phyloP scores from a whole-genome alignment of 306 rosid genomes.

The Betula pendula region DNA sequence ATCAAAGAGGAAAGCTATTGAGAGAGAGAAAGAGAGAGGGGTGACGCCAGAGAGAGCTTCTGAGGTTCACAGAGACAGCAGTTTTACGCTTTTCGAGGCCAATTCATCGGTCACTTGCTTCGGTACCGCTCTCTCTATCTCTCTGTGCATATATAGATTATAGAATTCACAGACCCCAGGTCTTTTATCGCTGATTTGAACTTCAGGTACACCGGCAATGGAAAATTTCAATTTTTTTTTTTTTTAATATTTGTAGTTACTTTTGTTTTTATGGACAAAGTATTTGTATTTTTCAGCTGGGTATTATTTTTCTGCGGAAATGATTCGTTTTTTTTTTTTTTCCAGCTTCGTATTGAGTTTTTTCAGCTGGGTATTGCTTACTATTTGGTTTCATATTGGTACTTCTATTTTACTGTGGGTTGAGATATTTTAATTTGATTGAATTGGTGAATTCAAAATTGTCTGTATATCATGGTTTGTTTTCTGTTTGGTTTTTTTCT shows the following conservation, averaged over 20 bases:
- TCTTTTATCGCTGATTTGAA: conserved; percentile 23
- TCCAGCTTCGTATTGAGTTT: not conserved
- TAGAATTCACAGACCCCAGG: conserved; percentile 30
- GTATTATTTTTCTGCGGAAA: not conserved
- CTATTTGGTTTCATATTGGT: not conserved
- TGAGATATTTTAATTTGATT: conserved; percentile 4
- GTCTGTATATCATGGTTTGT: not conserved
- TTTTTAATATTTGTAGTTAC: not conserved
- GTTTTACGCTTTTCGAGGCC: conserved; percentile 38
- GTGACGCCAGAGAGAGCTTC: conserved; percentile 18
- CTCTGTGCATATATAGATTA: not conserved
- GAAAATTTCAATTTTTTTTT: not conserved
- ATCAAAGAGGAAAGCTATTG: conserved; percentile 21
- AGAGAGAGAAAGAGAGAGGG: not conserved
- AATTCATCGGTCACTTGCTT: conserved; percentile 30
- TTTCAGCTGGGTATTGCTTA: not conserved
- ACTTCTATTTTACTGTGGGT: not conserved
- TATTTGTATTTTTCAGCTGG: not conserved
- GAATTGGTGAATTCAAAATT: conserved; percentile 10
- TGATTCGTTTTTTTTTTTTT: not conserved
- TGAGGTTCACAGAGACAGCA: not conserved
- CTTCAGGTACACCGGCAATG: conserved; percentile 32
- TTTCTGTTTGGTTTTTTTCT: too few species aligned
- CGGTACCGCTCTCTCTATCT: conserved; percentile 44
- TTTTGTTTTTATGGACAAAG: too few species aligned